Conservation (phyloP, 768 basidiomycete genomes). For the Rhodocollybia butyracea region DNA sequence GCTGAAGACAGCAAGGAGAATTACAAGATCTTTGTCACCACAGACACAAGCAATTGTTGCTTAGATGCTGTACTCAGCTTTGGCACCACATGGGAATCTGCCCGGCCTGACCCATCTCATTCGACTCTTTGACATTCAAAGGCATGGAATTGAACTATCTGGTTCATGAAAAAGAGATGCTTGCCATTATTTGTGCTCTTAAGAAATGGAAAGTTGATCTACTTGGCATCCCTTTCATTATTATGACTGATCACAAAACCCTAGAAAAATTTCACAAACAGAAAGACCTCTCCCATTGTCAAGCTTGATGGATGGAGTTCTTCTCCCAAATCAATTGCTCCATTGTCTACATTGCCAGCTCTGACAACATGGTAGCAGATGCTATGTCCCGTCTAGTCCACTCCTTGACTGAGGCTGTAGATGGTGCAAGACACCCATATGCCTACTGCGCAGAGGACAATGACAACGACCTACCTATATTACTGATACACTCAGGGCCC, state of each 20-base stretch:
- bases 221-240: slow-evolving; percentile 16
- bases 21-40: slow-evolving; percentile 26
- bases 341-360: slow-evolving; percentile 25
- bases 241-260: slow-evolving; percentile 30
- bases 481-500: no score
- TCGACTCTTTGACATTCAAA: slow-evolving; percentile 21
- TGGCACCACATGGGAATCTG: slow-evolving; percentile 19
- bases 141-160: slow-evolving; percentile 27
- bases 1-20: no score
- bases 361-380: slow-evolving; percentile 26
- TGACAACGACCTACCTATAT: no score
- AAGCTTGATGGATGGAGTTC: slow-evolving; percentile 25
- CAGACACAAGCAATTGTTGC: slow-evolving; percentile 23
- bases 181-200: slow-evolving; percentile 25
- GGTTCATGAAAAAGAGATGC: slow-evolving; percentile 23
- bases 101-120: slow-evolving; percentile 29
- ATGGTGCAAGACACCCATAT: neutral
- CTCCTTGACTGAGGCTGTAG: neutral
- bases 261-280: slow-evolving; percentile 26
- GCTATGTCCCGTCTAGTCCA: slow-evolving; percentile 23
- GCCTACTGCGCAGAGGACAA: no score
- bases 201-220: slow-evolving; percentile 16
- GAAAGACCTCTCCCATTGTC: slow-evolving; percentile 20
- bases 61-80: slow-evolving; percentile 23
- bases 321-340: slow-evolving; percentile 25